phyloP scores from a whole-genome alignment of 352 stramenopile species.

The Aphanomyces astaci region DNA sequence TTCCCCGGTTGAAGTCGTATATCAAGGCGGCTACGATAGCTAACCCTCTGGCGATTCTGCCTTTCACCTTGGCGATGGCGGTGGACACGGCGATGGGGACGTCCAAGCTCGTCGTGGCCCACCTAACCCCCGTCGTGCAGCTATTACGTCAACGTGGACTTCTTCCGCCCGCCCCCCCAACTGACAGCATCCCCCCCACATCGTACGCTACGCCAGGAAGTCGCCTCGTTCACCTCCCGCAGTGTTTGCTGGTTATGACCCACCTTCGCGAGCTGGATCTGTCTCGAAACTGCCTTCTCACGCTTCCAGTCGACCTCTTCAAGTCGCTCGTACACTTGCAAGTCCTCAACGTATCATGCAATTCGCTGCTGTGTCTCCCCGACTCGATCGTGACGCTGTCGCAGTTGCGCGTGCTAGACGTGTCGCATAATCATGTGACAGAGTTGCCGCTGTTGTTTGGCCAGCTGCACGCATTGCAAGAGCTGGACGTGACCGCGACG shows the following conservation, averaged over 20 bases:
- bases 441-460: conserved; percentile 16
- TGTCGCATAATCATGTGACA: conserved; percentile 10
- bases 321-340: not conserved
- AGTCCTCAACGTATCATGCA: conserved; percentile 7
- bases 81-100: conserved; percentile 14
- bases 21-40: not conserved
- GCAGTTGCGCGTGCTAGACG: not conserved
- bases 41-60: conserved; percentile 1
- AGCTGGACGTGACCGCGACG: conserved; percentile 1
- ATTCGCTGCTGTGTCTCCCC: conserved; percentile 6
- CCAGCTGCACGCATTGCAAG: conserved; percentile 4
- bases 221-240: conserved; percentile 3
- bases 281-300: conserved; percentile 18
- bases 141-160: not conserved
- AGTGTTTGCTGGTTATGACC: not conserved
- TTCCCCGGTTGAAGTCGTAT: not conserved
- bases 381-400: conserved; percentile 6
- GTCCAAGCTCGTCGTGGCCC: not conserved
- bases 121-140: not conserved
- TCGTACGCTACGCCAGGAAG: not conserved
- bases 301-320: not conserved
- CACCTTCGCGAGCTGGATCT: conserved; percentile 1
- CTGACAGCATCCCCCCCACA: not conserved
- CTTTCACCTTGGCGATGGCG: not conserved
- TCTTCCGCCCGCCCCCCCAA: not conserved